Conservation (phyloP, 805 yeast genomes). For the Cyberlindnera maritima region DNA sequence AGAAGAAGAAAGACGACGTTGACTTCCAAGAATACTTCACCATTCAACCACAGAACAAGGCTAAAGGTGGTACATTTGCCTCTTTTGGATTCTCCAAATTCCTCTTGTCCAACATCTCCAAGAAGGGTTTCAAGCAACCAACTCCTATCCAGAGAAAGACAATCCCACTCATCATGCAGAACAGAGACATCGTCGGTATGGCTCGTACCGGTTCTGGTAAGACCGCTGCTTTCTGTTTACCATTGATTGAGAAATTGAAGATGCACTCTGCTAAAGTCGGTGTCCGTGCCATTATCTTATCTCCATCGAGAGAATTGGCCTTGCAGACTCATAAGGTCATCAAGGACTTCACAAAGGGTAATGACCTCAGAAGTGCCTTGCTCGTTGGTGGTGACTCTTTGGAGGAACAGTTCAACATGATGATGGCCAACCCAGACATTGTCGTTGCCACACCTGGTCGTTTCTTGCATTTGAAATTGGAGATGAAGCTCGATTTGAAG, state of each 20-base stretch:
- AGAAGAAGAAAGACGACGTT: conserved; percentile 38
- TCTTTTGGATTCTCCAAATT: conserved; percentile 84
- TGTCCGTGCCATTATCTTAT: conserved; percentile 79
- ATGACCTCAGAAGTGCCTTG: conserved; percentile 76
- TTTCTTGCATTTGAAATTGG: conserved; percentile 91
- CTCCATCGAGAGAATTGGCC: conserved; percentile 97
- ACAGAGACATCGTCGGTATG: conserved; percentile 97
- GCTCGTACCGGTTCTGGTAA: conserved; percentile 99
- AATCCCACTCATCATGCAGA: conserved; percentile 83
- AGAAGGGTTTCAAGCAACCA: conserved; percentile 90
- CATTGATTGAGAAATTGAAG: conserved; percentile 82
- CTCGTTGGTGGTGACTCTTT: conserved; percentile 98
- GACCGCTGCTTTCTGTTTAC: conserved; percentile 94
- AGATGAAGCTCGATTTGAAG: conserved; percentile 84
- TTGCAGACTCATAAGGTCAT: conserved; percentile 86
- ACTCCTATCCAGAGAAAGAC: conserved; percentile 98
- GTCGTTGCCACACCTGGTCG: conserved; percentile 98
- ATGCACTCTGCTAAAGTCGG: conserved; percentile 86
- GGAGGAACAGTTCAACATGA: conserved; percentile 90
- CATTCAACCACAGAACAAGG: conserved; percentile 50
- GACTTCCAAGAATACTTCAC: conserved; percentile 45
- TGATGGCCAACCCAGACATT: conserved; percentile 94
- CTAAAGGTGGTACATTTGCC: conserved; percentile 79
- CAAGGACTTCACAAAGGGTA: conserved; percentile 81
- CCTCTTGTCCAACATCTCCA: conserved; percentile 63